Base-by-base conservation (phyloP, 441 rosid genomes). In the Kokia cookei region DNA sequence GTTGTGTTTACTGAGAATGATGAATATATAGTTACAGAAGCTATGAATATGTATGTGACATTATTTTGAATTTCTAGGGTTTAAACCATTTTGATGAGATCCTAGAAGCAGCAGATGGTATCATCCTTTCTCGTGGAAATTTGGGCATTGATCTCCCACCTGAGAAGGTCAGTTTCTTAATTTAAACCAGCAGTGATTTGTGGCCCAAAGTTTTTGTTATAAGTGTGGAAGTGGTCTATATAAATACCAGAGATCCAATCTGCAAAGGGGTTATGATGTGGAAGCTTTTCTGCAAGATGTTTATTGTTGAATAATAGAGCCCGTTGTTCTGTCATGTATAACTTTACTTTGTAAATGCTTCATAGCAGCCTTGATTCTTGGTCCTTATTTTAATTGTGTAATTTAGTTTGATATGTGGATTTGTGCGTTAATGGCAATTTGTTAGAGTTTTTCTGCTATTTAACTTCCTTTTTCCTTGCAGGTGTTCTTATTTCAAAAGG, bases 131-230 rank as follows among this genome's bases (percentile, higher is more conserved):
- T 61, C 97, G 98, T 81, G 99, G 99, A 15, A 96, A 94, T 84
- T 84, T 94, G 89, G 99, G 99, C 62, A 89, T 96, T 24, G 99
- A 93, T 90, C 90, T 96, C 62, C 99, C 99, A n/a, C 97, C 99
- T 7, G 98, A 96, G 84, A 96, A 94, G 98, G 99, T 94, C 57
- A 74, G 79, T 72, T 65, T 72, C 55, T 0, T 50, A 22, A 27
- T 73, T 73, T 72, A 43, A 47, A 62, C 68, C 40, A 50, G 75
- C 32, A 62, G 40, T 63, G 60, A 9, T 62, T 67, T 66, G 29
- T 22, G 29, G 2, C 10, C 32, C 45, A n/a, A n/a, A 50, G 37
- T 27, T 29, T 37, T 27, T 68, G 17, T 24, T 22, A 24, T 45
- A 47, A 24, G 51, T 45, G 12, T 65, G 70, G 37, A 24, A 13